These are phyloP conservation scores for Cercophora sp. DNA, from an alignment of 495 filamentous ascomycete genomes.

Conservation along the genomic window DNA sequence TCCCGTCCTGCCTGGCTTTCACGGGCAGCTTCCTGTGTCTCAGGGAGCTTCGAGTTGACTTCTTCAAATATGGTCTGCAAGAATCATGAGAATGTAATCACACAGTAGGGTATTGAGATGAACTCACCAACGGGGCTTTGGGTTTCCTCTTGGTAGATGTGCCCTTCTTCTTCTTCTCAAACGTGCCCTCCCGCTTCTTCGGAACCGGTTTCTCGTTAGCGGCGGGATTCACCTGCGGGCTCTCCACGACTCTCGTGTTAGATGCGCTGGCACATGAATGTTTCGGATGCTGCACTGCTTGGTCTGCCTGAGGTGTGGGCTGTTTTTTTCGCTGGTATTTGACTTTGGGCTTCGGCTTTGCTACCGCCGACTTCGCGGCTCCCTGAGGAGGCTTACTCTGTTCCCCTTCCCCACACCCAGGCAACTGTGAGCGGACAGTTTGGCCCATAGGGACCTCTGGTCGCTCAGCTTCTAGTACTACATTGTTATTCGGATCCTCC, in stretches of 20 bases:
- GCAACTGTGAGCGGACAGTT: too few species aligned
- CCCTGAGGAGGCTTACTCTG: neutral
- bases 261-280: neutral
- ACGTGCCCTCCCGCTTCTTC: neutral
- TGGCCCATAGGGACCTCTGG: too few species aligned
- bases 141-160: constrained; percentile 16
- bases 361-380: too few species aligned
- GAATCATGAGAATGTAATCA: too few species aligned
- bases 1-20: constrained; percentile 11
- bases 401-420: neutral
- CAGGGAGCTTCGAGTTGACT: constrained; percentile 13
- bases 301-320: neutral
- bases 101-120: neutral
- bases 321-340: neutral
- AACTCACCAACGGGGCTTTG: constrained; percentile 22
- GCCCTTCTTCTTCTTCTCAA: too few species aligned
- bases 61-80: too few species aligned
- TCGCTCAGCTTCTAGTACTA: too few species aligned
- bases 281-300: too few species aligned
- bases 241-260: neutral
- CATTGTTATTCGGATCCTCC: too few species aligned
- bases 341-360: neutral
- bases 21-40: constrained; percentile 17
- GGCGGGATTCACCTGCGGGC: neutral
- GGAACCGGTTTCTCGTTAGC: neutral